Conservation (phyloP, 208 protist genomes). For the Balamuthia mandrillaris region DNA sequence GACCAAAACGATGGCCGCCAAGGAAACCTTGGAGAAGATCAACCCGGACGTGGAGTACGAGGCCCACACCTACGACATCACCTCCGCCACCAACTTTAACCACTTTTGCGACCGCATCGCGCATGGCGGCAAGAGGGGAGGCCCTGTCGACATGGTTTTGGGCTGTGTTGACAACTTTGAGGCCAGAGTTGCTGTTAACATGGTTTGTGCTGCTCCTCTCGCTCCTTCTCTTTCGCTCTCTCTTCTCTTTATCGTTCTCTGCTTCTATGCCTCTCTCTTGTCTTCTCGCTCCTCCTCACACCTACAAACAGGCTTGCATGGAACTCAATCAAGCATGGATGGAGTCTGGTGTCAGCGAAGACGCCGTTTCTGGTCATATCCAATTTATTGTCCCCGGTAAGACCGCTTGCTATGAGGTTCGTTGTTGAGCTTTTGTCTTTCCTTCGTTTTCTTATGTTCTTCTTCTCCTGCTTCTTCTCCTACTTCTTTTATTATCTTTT, state of each 20-base stretch:
- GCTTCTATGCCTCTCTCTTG: background rate
- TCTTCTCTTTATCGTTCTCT: too few relatives aligned
- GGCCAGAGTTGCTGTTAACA: conserved; percentile 90
- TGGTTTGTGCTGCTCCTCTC: conserved; percentile 16
- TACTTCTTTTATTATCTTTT: too few relatives aligned
- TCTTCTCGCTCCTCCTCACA: background rate
- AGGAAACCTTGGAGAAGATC: conserved; percentile 77
- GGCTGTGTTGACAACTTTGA: conserved; percentile 96
- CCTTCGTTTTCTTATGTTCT: background rate
- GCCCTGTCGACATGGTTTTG: conserved; percentile 84
- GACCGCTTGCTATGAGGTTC: conserved; percentile 74
- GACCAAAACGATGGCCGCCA: conserved; percentile 87
- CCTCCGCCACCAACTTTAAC: conserved; percentile 83
- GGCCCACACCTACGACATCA: conserved; percentile 87
- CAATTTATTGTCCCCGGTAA: conserved; percentile 89
- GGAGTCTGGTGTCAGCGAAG: conserved; percentile 92
- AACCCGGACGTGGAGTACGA: conserved; percentile 94
- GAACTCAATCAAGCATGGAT: conserved; percentile 86
- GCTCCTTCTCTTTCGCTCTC: background rate
- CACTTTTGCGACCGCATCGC: conserved; percentile 77
- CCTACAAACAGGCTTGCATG: conserved; percentile 84
- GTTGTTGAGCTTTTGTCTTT: too few relatives aligned
- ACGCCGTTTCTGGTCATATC: conserved; percentile 95
- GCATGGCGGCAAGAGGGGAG: conserved; percentile 40
- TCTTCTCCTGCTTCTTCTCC: background rate